These are phyloP conservation scores for Ilyonectria sp. DNA, from an alignment of 2,329 filamentous ascomycete species.

Conservation along the genomic window DNA sequence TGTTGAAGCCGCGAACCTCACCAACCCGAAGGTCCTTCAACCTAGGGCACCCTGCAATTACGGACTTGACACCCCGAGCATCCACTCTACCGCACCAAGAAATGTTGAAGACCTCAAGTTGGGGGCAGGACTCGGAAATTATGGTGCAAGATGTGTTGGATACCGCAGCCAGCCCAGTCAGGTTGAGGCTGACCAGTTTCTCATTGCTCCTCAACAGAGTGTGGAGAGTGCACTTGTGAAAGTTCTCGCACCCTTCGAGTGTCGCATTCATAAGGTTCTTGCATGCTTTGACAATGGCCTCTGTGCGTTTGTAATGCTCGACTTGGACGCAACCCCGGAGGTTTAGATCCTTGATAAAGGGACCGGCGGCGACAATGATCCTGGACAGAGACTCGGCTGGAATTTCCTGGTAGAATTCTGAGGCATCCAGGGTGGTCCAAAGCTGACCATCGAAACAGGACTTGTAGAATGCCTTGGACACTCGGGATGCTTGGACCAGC, in stretches of 20 bases:
- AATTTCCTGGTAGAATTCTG: slow-evolving; percentile 90
- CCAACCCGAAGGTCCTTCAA: slow-evolving; percentile 86
- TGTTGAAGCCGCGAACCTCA: slow-evolving; percentile 86
- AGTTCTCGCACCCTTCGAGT: slow-evolving; percentile 90
- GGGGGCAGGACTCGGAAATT: slow-evolving; percentile 84
- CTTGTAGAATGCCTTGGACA: slow-evolving; percentile 83
- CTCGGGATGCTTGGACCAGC: slow-evolving; percentile 82
- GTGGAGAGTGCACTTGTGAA: slow-evolving; percentile 83
- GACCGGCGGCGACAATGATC: slow-evolving; percentile 87
- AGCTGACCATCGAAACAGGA: slow-evolving; percentile 96
- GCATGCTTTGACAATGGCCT: slow-evolving; percentile 86
- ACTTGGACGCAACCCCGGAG: slow-evolving; percentile 92
- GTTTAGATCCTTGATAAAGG: slow-evolving; percentile 93
- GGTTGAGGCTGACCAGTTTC: slow-evolving; percentile 85
- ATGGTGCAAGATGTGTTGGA: slow-evolving; percentile 90
- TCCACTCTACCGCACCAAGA: slow-evolving; percentile 95
- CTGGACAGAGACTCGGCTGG: slow-evolving; percentile 86
- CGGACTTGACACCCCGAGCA: slow-evolving; percentile 79
- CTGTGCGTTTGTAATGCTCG: slow-evolving; percentile 82
- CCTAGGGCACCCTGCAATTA: slow-evolving; percentile 80
- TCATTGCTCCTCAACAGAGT: slow-evolving; percentile 82
- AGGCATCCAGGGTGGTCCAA: slow-evolving; percentile 88
- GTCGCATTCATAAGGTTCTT: slow-evolving; percentile 90
- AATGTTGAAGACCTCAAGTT: slow-evolving; percentile 88
- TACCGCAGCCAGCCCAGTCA: slow-evolving; percentile 85